Base-by-base conservation (phyloP, 2,329 filamentous ascomycete genomes). In the Zasmidium citrigriseum region DNA sequence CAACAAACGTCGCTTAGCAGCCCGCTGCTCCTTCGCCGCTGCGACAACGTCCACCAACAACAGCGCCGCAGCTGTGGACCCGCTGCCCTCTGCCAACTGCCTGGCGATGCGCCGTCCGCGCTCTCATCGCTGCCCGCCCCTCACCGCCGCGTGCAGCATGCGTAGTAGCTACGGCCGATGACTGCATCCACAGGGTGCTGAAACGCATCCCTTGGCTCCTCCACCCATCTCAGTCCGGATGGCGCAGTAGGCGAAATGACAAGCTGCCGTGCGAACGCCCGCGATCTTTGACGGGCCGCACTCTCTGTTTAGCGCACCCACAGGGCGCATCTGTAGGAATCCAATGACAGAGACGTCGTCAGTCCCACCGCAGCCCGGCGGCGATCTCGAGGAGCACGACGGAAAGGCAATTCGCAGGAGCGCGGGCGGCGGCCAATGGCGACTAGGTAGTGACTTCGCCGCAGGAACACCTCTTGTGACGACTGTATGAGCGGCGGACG, bases 201-300 rank as follows among this genome's bases (percentile, higher is more conserved):
- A 53, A 53, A 53, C 51, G 51, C 38, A 44, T 45, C 9, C 44
- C 52, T n/a, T 54, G 14, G 5, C 41, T 20, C 41, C 22, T 34
- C 41, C 52, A 18, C 52, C 52, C 52, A 22, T 25, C 38, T 18
- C 52, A 9, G 38, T 53, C 14, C 51, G 41, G 38, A 52, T 56
- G 56, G 56, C 54, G 57, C 58, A 44, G 57, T 53, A 53, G 57
- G 59, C 60, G 62, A 64, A 64, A 64, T 64, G 59, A 64, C 53
- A 55, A 58, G 57, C 57, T 54, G 58, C 60, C 46, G 44, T 52
- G 45, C 57, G 57, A 59, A 47, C 53, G 52, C 52, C 57, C 52
- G 57, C 50, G 52, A 59, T 58, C 54, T 54, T 38, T 52, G 46
- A 49, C 52, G 54, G 50, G 21, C 60, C 52, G 41, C 55, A 34